Percentiles rank a stretch among this genome's conserved stretches.
These are phyloP conservation scores for Fusarium oxysporum DNA, from an alignment of 2,329 filamentous ascomycete species.

Conservation along the genomic window DNA sequence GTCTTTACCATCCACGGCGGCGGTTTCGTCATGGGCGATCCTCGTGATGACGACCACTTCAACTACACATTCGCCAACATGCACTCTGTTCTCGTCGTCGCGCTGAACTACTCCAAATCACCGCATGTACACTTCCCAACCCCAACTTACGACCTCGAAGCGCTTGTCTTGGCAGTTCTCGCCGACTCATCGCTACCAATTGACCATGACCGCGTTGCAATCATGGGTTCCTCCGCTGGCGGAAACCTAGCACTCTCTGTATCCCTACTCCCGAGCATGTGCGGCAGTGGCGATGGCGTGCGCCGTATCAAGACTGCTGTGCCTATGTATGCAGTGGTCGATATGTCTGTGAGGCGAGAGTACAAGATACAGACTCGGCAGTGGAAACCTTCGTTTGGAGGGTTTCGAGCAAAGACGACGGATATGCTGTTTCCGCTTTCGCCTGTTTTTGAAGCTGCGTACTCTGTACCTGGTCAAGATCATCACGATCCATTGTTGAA, in stretches of 20 bases:
- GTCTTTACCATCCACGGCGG: constrained; percentile 22
- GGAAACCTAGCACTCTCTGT: constrained; percentile 21
- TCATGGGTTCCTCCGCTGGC: constrained; percentile 19
- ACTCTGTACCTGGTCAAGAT: constrained; percentile 3
- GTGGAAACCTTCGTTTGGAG: constrained; percentile 16
- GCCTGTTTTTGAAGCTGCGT: constrained; percentile 23
- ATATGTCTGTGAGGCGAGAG: constrained; percentile 6
- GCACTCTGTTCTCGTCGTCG: constrained; percentile 14
- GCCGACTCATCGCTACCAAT: constrained; percentile 3
- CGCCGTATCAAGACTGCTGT: constrained; percentile 9
- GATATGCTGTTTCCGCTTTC: constrained; percentile 12
- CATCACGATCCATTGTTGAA: constrained; percentile 14
- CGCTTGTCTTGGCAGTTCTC: constrained; percentile 9
- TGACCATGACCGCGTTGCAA: constrained; percentile 10
- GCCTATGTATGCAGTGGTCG: constrained; percentile 6
- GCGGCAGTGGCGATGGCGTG: constrained; percentile 19
- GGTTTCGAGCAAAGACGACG: not conserved
- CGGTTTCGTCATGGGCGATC: constrained; percentile 19
- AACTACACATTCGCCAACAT: constrained; percentile 23
- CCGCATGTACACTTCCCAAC: constrained; percentile 8
- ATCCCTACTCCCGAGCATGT: constrained; percentile 17
- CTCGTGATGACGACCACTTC: constrained; percentile 17
- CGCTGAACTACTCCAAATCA: constrained; percentile 24
- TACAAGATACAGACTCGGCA: constrained; percentile 16
- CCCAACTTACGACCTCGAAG: constrained; percentile 19